A percentile compares a stretch with the other conserved stretches of the same genome.
phyloP scores from a whole-genome alignment of 495 filamentous ascomycete species.

The Penicillium tannophilum region DNA sequence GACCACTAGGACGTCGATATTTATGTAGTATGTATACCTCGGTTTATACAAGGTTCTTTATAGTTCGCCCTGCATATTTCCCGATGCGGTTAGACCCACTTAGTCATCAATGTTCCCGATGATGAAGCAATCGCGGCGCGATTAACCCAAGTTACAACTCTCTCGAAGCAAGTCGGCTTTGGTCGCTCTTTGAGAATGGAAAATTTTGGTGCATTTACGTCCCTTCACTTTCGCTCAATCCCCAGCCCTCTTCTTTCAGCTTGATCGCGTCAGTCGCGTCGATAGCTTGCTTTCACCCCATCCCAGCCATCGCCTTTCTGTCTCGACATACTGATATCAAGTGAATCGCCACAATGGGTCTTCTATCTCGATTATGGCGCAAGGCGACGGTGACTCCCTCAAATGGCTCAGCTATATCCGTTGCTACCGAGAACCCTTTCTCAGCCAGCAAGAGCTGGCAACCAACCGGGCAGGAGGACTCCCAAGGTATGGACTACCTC shows the following conservation, averaged over 20 bases:
- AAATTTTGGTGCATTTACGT: background rate
- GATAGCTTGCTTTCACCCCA: background rate
- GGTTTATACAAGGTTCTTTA: background rate
- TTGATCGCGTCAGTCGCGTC: background rate
- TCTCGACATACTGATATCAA: background rate
- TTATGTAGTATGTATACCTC: background rate
- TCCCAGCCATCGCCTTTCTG: slow-evolving; percentile 1
- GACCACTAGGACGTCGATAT: background rate
- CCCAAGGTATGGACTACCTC: background rate
- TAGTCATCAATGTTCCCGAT: background rate
- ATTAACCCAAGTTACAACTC: slow-evolving; percentile 1
- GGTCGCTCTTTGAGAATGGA: slow-evolving; percentile 4
- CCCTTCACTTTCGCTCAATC: too few species aligned
- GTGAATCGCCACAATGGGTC: background rate
- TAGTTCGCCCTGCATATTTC: slow-evolving; percentile 1
- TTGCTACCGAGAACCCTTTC: background rate
- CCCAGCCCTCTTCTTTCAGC: background rate
- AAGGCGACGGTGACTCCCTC: too few species aligned
- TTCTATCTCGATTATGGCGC: background rate
- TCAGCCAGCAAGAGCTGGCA: background rate
- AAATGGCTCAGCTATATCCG: background rate
- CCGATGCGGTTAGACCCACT: background rate
- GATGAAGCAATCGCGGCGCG: background rate
- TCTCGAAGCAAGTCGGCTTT: background rate
- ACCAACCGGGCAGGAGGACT: background rate